These are phyloP conservation scores for Salvia rosmarinus DNA, from an alignment of 257 asterid species.

Conservation along the genomic window DNA sequence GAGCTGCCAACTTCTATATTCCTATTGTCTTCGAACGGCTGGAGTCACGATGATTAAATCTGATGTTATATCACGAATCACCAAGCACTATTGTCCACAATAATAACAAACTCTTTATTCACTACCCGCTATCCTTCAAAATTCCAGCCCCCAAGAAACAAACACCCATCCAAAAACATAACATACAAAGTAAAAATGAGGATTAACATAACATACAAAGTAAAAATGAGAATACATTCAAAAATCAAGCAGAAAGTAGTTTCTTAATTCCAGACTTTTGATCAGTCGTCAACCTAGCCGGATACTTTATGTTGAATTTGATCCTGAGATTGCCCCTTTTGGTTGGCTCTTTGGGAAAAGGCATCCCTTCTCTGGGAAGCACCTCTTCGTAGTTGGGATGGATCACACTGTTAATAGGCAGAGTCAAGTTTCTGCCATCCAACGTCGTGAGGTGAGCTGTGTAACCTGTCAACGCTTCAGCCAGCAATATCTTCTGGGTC, in stretches of 20 bases:
- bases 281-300: constrained; percentile 67
- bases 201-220: too few species aligned
- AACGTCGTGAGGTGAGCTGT: constrained; percentile 63
- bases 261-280: constrained; percentile 86
- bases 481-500: constrained; percentile 59
- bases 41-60: too few species aligned
- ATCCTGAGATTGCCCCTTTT: constrained; percentile 75
- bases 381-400: constrained; percentile 79
- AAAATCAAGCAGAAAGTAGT: constrained; percentile 51
- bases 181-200: too few species aligned
- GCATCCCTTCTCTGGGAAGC: constrained; percentile 86
- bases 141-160: background rate
- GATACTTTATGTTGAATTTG: constrained; percentile 74
- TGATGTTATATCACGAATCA: too few species aligned
- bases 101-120: background rate
- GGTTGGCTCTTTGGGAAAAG: constrained; percentile 74
- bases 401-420: constrained; percentile 62
- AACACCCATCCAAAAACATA: background rate
- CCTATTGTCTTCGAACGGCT: too few species aligned
- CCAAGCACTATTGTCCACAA: too few species aligned
- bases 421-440: constrained; percentile 71
- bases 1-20: too few species aligned
- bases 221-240: background rate
- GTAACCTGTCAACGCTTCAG: constrained; percentile 76
- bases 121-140: background rate